Conservation (phyloP, 1,284 basidiomycete genomes). For the Apiotrichum porosum region DNA sequence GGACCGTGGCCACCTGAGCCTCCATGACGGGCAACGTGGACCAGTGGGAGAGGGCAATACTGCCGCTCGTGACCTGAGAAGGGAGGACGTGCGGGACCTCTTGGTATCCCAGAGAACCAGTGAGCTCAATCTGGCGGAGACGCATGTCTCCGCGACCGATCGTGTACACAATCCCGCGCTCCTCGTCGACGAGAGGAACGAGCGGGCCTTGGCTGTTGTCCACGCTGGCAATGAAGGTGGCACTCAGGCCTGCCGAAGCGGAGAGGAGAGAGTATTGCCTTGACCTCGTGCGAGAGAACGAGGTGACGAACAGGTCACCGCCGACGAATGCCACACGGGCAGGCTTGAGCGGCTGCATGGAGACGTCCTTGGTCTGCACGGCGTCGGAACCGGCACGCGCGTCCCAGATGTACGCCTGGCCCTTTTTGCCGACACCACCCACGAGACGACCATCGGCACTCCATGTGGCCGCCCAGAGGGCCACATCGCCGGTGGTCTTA, state of each 20-base stretch:
- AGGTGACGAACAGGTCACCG: slow-evolving; percentile 46
- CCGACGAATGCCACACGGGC: slow-evolving; percentile 34
- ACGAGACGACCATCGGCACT: slow-evolving; percentile 41
- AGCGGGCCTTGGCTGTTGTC: slow-evolving; percentile 47
- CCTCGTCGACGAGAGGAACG: slow-evolving; percentile 45
- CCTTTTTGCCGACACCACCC: slow-evolving; percentile 42
- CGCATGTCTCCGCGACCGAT: slow-evolving; percentile 49
- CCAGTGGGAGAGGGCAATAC: slow-evolving; percentile 40
- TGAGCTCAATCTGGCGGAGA: slow-evolving; percentile 47
- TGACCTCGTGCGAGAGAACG: slow-evolving; percentile 40
- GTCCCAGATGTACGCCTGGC: slow-evolving; percentile 42
- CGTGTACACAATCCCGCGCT: slow-evolving; percentile 47
- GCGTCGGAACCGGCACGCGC: slow-evolving; percentile 27
- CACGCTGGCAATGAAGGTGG: slow-evolving; percentile 36
- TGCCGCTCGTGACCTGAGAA: slow-evolving; percentile 33
- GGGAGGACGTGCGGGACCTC: slow-evolving; percentile 39
- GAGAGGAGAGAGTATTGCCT: slow-evolving; percentile 36
- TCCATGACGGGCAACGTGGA: slow-evolving; percentile 47
- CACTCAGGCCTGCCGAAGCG: slow-evolving; percentile 26
- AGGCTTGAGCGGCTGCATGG: slow-evolving; percentile 43
- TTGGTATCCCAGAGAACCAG: slow-evolving; percentile 39
- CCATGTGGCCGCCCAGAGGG: slow-evolving; percentile 45
- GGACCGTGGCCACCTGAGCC: slow-evolving; percentile 47
- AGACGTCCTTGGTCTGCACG: slow-evolving; percentile 17
- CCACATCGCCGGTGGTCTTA: slow-evolving; percentile 11